Percentiles rank a stretch among this genome's conserved stretches.
Conservation (phyloP, 2,329 filamentous ascomycete species). For the Phyllosticta citrichinensis region DNA sequence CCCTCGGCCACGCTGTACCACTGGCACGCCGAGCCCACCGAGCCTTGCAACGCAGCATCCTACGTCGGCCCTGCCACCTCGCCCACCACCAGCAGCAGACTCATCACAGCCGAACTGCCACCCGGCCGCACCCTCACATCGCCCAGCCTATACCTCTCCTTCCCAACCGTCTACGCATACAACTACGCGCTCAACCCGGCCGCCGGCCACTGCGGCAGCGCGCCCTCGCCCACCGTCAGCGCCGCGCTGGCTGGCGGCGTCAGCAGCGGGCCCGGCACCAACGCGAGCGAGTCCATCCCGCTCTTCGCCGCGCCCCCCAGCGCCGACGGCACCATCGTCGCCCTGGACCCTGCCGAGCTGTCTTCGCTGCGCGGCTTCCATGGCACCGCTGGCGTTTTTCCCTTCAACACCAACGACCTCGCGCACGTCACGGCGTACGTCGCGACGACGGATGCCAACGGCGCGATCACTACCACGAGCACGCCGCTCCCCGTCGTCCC, state of each 20-base stretch:
- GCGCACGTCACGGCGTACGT: background rate
- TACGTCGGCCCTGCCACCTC: background rate
- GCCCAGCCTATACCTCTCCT: background rate
- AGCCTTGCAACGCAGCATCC: background rate
- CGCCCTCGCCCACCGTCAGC: background rate
- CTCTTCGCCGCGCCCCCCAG: background rate
- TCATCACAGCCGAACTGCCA: background rate
- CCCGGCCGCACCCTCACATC: background rate
- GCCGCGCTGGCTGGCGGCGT: too few relatives aligned
- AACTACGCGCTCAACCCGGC: background rate
- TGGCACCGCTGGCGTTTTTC: background rate
- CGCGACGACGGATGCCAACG: background rate
- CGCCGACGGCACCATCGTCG: background rate
- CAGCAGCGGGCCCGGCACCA: too few relatives aligned
- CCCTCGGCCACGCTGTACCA: background rate
- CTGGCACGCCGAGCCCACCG: background rate
- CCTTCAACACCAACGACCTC: background rate
- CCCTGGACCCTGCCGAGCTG: background rate
- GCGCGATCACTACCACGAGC: background rate
- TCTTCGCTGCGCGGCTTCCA: background rate
- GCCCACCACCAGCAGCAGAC: background rate
- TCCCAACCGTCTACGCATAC: background rate
- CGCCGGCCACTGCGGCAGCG: background rate
- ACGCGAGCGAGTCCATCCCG: background rate
- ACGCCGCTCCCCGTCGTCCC: background rate